Evolutionary conservation across 2,329 filamentous ascomycete species (phyloP), one percentile per base, ranked within the genome.

Genomic region (Apiospora phragmitis): DNA sequence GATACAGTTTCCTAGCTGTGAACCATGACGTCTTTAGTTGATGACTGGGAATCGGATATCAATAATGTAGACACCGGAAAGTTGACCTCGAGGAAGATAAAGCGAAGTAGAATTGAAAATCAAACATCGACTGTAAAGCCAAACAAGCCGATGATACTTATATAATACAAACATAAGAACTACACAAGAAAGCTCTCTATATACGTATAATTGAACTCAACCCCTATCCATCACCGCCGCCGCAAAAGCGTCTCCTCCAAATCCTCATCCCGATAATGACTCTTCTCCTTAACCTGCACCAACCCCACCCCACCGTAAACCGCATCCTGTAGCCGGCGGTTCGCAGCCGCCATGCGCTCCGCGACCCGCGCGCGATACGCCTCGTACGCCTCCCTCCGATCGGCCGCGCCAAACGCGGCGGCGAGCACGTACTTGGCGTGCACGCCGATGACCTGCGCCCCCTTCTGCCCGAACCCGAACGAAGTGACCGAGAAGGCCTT

Each of bases 391-490:
- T 68, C 62, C 69, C 71, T 68, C 1, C 41, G 62, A 1, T 79
- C 66, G 0, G 80, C 76, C 2, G 38, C 65, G 8, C 51, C 51
- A 21, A 62, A 62, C 18, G 55, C 55, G 18, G 55, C 55, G 0
- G 79, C 80, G 41, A 80, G 81, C 2, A 83, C 76, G 70, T 79
- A 82, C 51, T 74, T 77, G 0, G 83, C 79, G 12, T 79, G 73
- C 0, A 84, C 79, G 0, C 79, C 77, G 16, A 85, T 72, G 1
- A 75, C 79, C 68, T 82, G 76, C 0, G 77, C 82, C 6, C 82
- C 81, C 71, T 85, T 85, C 72, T 85, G 83, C 1, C 82, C 82
- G 71, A 85, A 85, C 0, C 83, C 83, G 68, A 85, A 85, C 1
- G 79, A 82, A 3, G 80, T 84, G 24, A 84, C 72, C 29, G 77